Percentiles rank a stretch among this genome's conserved stretches.
Evolutionary conservation across 306 rosid genomes (phyloP).

Genomic region (Bauhinia variegata): DNA sequence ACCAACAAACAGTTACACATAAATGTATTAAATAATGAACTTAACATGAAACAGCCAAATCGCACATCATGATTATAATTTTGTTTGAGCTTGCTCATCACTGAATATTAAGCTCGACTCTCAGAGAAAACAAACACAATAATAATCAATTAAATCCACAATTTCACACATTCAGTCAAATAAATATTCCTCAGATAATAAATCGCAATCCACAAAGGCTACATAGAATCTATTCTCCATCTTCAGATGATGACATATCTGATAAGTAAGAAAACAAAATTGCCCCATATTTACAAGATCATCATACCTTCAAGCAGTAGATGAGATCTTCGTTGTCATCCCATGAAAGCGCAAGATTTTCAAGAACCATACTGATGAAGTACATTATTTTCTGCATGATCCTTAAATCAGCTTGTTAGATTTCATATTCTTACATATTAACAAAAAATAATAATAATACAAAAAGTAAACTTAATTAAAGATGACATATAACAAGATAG

Average conservation of each 20-base stretch:
- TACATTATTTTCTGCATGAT: constrained; percentile 83
- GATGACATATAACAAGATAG: background rate
- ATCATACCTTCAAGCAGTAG: constrained; percentile 83
- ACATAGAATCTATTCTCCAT: constrained; percentile 11
- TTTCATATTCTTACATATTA: constrained; percentile 7
- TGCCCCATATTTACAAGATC: background rate
- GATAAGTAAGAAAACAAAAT: constrained; percentile 13
- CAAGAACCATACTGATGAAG: constrained; percentile 75
- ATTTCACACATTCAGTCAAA: constrained; percentile 1
- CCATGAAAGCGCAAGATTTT: constrained; percentile 86
- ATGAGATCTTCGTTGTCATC: constrained; percentile 87
- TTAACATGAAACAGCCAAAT: constrained; percentile 13
- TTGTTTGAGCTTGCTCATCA: background rate
- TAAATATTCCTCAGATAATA: constrained; percentile 3
- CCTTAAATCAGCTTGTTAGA: constrained; percentile 47
- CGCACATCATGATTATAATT: constrained; percentile 17
- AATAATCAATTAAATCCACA: constrained; percentile 17
- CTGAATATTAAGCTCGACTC: constrained; percentile 16
- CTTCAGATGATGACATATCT: background rate
- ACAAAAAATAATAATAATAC: no score
- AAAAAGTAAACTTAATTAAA: background rate
- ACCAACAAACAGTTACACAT: no score
- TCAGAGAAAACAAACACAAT: constrained; percentile 22
- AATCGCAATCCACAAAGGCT: background rate
- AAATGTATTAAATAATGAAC: constrained; percentile 11